phyloP scores from a whole-genome alignment of 371 early-diverging fungal genomes.

The Mortierella sp. region DNA sequence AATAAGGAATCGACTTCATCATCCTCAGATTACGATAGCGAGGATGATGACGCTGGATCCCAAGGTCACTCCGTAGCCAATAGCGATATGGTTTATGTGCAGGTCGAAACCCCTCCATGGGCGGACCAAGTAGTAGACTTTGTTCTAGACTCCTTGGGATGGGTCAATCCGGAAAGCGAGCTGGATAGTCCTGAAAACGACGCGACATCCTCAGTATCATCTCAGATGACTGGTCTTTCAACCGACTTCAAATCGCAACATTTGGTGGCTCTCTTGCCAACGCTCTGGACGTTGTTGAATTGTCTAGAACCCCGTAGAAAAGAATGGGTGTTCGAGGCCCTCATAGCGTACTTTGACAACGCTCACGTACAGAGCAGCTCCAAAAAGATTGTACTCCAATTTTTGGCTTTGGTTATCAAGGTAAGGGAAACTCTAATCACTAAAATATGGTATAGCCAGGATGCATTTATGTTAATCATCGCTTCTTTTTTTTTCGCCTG shows the following conservation, averaged over 20 bases:
- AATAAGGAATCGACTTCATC: conserved; percentile 7
- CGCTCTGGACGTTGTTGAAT: conserved; percentile 73
- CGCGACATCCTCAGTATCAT: not conserved
- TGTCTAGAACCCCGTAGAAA: conserved; percentile 60
- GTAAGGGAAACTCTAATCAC: conserved; percentile 7
- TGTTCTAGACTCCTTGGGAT: conserved; percentile 64
- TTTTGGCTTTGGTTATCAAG: conserved; percentile 51
- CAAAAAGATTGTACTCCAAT: conserved; percentile 32
- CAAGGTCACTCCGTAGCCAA: conserved; percentile 5
- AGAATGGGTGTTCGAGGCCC: conserved; percentile 59
- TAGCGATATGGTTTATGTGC: conserved; percentile 23
- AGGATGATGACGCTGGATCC: conserved; percentile 21
- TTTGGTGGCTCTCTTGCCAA: conserved; percentile 64
- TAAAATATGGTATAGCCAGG: too few relatives aligned
- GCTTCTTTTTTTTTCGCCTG: not conserved
- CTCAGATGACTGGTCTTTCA: conserved; percentile 40
- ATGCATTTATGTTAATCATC: not conserved
- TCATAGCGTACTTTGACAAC: conserved; percentile 41
- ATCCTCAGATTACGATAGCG: conserved; percentile 34
- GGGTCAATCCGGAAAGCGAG: conserved; percentile 41
- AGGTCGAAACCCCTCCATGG: conserved; percentile 61
- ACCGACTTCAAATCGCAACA: conserved; percentile 65
- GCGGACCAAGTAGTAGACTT: conserved; percentile 67
- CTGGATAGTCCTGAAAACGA: conserved; percentile 27
- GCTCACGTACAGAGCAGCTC: conserved; percentile 36